Evolutionary conservation across 2,329 filamentous ascomycete genomes (phyloP).

Genomic region (Lecanosticta acicola): DNA sequence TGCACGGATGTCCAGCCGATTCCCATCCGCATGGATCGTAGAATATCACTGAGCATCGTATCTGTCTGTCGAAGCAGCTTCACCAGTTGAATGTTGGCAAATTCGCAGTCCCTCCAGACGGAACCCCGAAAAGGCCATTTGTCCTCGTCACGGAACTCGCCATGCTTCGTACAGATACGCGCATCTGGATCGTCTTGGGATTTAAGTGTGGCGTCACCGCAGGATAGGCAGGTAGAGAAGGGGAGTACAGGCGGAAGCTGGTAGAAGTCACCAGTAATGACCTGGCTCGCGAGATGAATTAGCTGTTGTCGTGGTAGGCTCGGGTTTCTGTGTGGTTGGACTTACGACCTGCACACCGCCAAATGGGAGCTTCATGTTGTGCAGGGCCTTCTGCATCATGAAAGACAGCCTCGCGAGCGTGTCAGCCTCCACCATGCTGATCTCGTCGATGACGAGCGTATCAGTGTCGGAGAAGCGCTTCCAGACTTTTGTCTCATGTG

Average conservation of each 20-base stretch:
- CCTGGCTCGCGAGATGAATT: constrained; percentile 31
- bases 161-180: constrained; percentile 35
- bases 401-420: constrained; percentile 49
- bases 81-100: constrained; percentile 48
- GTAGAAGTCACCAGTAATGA: constrained; percentile 51
- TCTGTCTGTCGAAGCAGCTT: constrained; percentile 56
- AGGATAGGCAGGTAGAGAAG: constrained; percentile 49
- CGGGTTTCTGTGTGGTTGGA: no score
- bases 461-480: constrained; percentile 43
- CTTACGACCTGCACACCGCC: constrained; percentile 43
- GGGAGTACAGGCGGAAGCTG: constrained; percentile 56
- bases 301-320: no score
- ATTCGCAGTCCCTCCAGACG: constrained; percentile 51
- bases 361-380: constrained; percentile 28
- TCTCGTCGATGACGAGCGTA: constrained; percentile 61
- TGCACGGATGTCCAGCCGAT: constrained; percentile 1
- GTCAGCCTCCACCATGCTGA: constrained; percentile 58
- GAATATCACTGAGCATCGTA: constrained; percentile 47
- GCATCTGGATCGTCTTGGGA: constrained; percentile 26
- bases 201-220: constrained; percentile 33
- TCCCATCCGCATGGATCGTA: constrained; percentile 5
- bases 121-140: constrained; percentile 57
- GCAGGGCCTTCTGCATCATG: constrained; percentile 40
- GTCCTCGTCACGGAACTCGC: constrained; percentile 39
- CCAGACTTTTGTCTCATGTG: constrained; percentile 33